Evolutionary conservation across 805 yeast genomes (phyloP).

Genomic region (Saturnispora hagleri): DNA sequence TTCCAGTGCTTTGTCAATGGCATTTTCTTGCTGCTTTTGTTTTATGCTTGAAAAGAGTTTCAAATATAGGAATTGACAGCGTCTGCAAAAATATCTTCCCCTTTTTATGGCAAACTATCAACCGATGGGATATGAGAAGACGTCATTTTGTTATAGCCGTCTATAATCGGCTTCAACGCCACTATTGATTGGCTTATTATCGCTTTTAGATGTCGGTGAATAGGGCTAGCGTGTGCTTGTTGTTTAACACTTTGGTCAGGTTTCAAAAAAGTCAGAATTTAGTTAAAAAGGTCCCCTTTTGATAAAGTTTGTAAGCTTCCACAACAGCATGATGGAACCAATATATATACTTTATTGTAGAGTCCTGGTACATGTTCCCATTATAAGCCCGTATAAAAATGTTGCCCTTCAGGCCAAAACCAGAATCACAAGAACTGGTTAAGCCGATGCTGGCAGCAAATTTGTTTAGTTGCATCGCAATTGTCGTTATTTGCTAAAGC

Average conservation of each 20-base stretch:
- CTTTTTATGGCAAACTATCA: background rate
- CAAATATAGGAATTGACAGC: background rate
- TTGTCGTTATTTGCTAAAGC: background rate
- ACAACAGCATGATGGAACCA: no score
- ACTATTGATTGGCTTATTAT: background rate
- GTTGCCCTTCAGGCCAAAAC: background rate
- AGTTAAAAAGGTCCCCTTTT: no score
- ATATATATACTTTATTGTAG: no score
- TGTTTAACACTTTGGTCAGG: no score
- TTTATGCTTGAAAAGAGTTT: background rate
- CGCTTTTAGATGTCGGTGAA: background rate
- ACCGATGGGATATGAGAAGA: background rate
- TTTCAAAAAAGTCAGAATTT: no score
- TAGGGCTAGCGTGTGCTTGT: no score
- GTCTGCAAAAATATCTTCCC: background rate
- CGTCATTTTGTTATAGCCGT: background rate
- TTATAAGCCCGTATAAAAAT: background rate
- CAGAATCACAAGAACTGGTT: background rate
- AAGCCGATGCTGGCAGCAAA: background rate
- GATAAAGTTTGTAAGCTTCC: no score
- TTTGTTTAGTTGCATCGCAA: background rate
- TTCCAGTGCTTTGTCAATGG: conserved; percentile 12
- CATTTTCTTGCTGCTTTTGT: background rate
- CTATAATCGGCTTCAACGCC: no score
- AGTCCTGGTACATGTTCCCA: no score